Evolutionary conservation across 495 filamentous ascomycete species (phyloP).

Genomic region (Aspergillus coremiiformis): DNA sequence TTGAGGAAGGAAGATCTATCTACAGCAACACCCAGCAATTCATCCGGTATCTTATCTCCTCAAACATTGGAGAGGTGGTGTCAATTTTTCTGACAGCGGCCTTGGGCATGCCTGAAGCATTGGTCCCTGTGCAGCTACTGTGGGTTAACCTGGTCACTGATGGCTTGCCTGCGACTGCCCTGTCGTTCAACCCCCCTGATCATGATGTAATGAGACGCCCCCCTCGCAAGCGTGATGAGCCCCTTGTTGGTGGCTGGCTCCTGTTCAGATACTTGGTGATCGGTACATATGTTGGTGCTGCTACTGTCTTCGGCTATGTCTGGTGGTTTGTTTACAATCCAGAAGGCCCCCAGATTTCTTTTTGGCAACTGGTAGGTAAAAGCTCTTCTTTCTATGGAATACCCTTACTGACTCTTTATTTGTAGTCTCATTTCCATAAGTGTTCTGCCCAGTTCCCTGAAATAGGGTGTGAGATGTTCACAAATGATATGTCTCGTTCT

Average conservation of each 20-base stretch:
- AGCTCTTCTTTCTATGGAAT: too few relatives aligned
- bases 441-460: conserved; percentile 82
- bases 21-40: conserved; percentile 99
- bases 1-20: conserved; percentile 96
- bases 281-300: conserved; percentile 87
- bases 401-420: conserved; percentile 11
- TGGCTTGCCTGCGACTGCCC: conserved; percentile 89
- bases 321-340: conserved; percentile 99
- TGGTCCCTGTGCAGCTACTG: conserved; percentile 94
- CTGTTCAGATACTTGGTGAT: conserved; percentile 98
- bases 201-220: conserved; percentile 93
- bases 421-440: conserved; percentile 79
- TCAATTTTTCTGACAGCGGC: conserved; percentile 99
- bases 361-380: conserved; percentile 76
- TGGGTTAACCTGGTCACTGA: conserved; percentile 99
- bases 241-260: conserved; percentile 87
- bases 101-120: conserved; percentile 92
- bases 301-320: conserved; percentile 94
- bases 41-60: conserved; percentile 97
- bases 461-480: conserved; percentile 92
- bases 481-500: conserved; percentile 78
- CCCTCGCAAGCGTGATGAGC: conserved; percentile 85
- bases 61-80: conserved; percentile 98
- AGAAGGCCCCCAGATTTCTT: conserved; percentile 85
- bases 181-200: conserved; percentile 96